Percentiles rank a stretch among this genome's conserved stretches.
Conservation (phyloP, 495 filamentous ascomycete species). For the Lophiotrema nucula region DNA sequence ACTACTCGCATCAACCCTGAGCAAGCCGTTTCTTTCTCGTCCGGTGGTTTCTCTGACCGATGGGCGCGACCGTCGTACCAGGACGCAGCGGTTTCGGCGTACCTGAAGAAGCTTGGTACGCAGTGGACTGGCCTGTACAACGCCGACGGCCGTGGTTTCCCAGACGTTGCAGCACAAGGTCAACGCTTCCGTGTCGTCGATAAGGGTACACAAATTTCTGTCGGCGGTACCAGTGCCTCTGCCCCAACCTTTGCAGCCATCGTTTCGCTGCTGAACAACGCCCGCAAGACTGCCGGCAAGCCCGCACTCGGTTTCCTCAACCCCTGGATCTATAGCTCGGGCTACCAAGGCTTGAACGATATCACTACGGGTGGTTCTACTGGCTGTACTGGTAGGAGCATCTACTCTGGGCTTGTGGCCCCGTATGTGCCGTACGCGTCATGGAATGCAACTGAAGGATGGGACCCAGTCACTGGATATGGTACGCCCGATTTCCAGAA, state of each 20-base stretch:
- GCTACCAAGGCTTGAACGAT: conserved; percentile 58
- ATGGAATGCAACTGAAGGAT: conserved; percentile 53
- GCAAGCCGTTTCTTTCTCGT: conserved; percentile 53
- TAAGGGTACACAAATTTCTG: conserved; percentile 50
- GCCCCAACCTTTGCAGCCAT: conserved; percentile 63
- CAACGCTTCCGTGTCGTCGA: conserved; percentile 53
- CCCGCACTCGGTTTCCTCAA: conserved; percentile 70
- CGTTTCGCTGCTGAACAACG: conserved; percentile 67
- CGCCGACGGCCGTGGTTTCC: conserved; percentile 64
- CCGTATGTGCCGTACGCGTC: conserved; percentile 38
- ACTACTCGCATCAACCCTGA: conserved; percentile 62
- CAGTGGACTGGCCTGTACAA: conserved; percentile 55
- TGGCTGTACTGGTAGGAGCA: conserved; percentile 56
- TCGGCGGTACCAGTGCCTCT: conserved; percentile 66
- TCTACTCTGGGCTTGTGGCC: conserved; percentile 45
- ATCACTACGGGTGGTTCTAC: conserved; percentile 58
- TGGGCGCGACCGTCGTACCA: conserved; percentile 65
- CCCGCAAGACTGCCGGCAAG: conserved; percentile 54
- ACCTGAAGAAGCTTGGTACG: conserved; percentile 53
- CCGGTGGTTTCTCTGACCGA: conserved; percentile 68
- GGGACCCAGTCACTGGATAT: conserved; percentile 62
- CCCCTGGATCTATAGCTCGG: conserved; percentile 65
- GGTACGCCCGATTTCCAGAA: conserved; percentile 53
- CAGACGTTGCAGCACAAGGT: conserved; percentile 69
- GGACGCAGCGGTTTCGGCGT: conserved; percentile 53